These are phyloP conservation scores for Citrus cavaleriei DNA, from an alignment of 345 rosid genomes.

Conservation along the genomic window DNA sequence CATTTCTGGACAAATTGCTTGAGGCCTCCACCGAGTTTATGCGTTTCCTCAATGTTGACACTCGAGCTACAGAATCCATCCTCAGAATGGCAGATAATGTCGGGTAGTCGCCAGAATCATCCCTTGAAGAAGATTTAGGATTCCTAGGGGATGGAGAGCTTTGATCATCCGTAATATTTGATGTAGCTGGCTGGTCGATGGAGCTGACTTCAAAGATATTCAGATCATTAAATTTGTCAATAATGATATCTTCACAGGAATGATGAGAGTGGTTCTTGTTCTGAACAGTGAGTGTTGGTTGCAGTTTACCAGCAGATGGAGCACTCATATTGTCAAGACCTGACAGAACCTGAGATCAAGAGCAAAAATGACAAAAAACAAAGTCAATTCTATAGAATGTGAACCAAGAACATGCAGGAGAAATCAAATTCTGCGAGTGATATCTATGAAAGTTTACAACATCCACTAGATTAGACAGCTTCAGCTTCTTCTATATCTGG, in stretches of 20 bases:
- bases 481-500: background rate
- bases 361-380: constrained; percentile 1
- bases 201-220: constrained; percentile 9
- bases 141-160: background rate
- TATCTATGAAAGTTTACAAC: background rate
- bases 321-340: constrained; percentile 18
- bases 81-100: constrained; percentile 44
- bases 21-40: constrained; percentile 44
- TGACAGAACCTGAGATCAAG: constrained; percentile 42
- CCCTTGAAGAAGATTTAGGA: constrained; percentile 2
- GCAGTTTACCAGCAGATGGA: constrained; percentile 15
- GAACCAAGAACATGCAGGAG: background rate
- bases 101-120: constrained; percentile 29
- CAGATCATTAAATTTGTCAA: constrained; percentile 28
- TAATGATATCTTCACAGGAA: constrained; percentile 18
- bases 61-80: constrained; percentile 71
- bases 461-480: background rate
- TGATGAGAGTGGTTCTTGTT: constrained; percentile 18
- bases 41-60: constrained; percentile 58
- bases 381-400: constrained; percentile 6
- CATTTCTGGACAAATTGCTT: constrained; percentile 35
- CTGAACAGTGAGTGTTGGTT: background rate
- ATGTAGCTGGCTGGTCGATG: background rate
- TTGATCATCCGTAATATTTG: constrained; percentile 3
- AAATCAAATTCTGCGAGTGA: background rate